These are phyloP conservation scores for Porodaedalea pini DNA, from an alignment of 1,284 basidiomycete genomes.

Conservation along the genomic window DNA sequence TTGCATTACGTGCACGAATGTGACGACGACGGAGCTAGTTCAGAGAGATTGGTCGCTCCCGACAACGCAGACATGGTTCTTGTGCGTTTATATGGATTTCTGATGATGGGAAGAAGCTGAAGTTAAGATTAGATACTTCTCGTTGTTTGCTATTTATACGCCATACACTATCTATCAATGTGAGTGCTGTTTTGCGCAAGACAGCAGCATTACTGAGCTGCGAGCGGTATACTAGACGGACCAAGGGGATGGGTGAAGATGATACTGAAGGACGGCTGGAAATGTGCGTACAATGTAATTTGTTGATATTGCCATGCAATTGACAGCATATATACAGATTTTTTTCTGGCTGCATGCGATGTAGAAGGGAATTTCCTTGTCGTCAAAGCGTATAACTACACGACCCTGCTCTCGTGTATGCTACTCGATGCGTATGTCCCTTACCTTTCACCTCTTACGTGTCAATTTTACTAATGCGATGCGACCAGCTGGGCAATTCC, in stretches of 20 bases:
- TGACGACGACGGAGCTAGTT: slow-evolving; percentile 75
- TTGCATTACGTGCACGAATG: slow-evolving; percentile 83
- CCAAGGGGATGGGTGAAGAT: slow-evolving; percentile 74
- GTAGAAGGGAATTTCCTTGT: slow-evolving; percentile 85
- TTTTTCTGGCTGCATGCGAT: slow-evolving; percentile 73
- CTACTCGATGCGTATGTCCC: slow-evolving; percentile 73
- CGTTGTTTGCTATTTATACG: slow-evolving; percentile 71
- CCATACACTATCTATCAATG: slow-evolving; percentile 84
- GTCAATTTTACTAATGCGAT: background rate
- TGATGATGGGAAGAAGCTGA: background rate
- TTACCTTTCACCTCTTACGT: background rate
- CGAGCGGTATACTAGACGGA: slow-evolving; percentile 52
- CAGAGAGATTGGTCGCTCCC: slow-evolving; percentile 67
- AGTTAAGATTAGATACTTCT: slow-evolving; percentile 61
- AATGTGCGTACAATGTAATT: slow-evolving; percentile 50
- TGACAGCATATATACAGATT: slow-evolving; percentile 42
- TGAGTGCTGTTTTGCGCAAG: slow-evolving; percentile 32
- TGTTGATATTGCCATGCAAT: background rate
- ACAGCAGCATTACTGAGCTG: slow-evolving; percentile 1
- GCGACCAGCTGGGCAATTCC: slow-evolving; percentile 75
- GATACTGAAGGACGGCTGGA: slow-evolving; percentile 76
- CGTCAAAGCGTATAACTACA: slow-evolving; percentile 84
- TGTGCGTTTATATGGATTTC: slow-evolving; percentile 45
- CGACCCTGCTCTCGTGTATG: slow-evolving; percentile 82
- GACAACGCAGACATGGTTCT: slow-evolving; percentile 77